Percentiles rank a stretch among this genome's conserved stretches.
Conservation (phyloP, 2,329 filamentous ascomycete species). For the Parastagonospora avenae region DNA sequence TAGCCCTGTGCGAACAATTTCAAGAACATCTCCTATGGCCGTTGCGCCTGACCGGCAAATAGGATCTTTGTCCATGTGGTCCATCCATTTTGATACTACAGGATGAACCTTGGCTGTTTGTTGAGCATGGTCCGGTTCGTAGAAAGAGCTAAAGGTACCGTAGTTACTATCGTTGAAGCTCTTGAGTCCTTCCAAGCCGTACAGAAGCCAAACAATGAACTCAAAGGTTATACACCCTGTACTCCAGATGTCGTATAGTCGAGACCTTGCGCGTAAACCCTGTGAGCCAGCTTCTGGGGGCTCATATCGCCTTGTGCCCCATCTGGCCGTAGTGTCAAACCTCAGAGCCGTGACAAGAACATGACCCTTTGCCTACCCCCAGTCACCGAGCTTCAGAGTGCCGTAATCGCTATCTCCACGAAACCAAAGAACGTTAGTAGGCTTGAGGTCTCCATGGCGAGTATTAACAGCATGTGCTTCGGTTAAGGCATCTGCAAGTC, state of each 20-base stretch:
- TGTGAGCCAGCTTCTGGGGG: conserved; percentile 14
- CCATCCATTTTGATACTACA: neutral
- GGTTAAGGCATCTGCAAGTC: conserved; percentile 24
- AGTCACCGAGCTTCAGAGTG: conserved; percentile 22
- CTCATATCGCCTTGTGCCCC: conserved; percentile 21
- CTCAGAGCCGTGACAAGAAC: conserved; percentile 4
- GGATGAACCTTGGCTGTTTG: neutral
- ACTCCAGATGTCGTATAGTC: conserved; percentile 29
- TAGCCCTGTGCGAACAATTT: neutral
- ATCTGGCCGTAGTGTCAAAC: conserved; percentile 9
- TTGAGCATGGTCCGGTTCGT: neutral
- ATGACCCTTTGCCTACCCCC: conserved; percentile 16
- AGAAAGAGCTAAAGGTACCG: neutral
- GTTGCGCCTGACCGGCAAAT: neutral
- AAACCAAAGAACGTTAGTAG: conserved; percentile 46
- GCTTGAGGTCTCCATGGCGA: conserved; percentile 45
- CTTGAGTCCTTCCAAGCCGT: conserved; percentile 10
- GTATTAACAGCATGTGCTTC: conserved; percentile 10
- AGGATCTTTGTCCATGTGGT: neutral
- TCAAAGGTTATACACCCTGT: conserved; percentile 32
- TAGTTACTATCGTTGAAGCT: conserved; percentile 2
- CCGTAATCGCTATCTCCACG: neutral
- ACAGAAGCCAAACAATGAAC: conserved; percentile 25
- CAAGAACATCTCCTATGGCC: conserved; percentile 2
- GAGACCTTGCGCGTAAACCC: conserved; percentile 6